Base-by-base conservation (phyloP, 148 eudicot species). In the Camellia granthamiana region DNA sequence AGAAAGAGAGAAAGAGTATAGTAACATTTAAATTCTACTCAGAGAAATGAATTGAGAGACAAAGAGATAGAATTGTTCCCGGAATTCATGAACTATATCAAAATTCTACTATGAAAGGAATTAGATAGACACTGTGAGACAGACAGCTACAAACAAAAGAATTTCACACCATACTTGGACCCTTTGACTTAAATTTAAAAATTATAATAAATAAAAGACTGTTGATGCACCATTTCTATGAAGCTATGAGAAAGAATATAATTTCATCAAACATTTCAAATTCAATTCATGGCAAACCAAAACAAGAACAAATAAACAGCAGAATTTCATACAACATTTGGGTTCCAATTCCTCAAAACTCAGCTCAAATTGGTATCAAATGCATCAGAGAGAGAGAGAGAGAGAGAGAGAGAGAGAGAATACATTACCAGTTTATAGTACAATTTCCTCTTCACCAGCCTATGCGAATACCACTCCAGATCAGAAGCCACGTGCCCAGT, bases 401-500 rank as follows among this genome's bases (percentile, higher is more conserved):
- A 23, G 23, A 23, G 23, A 72, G 71, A 69, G 69, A 7, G 15
- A 2, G 11, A 78, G 75, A 68, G 77, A 55, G 46, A 72, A 43
- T 18, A 10, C 11, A 23, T 61, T 87, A 94, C 96, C 87, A 82
- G 84, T 82, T 88, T 92, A 71, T 85, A 80, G 80, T 77, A 82
- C 84, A 90, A 83, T 67, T 84, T 82, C 59, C 86, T 89, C 73
- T 95, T 87, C 38, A 91, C 92, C 67, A 91, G 82, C 74, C 92
- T 84, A 74, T 92, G 95, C 49, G 98, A 93, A 79, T 93, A 95
- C 90, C 91, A 93, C 69, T 96, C 97, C 52, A 93, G 94, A 91
- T 94, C 88, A 86, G 99, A 96, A 82, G 90, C 98, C 65, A 96
- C 89, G 81, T 96, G 99, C 0, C 99, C 99, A 79, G 93, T 91